Evolutionary conservation across 2,329 filamentous ascomycete species (phyloP).

Genomic region (Tolypocladium tundrense): DNA sequence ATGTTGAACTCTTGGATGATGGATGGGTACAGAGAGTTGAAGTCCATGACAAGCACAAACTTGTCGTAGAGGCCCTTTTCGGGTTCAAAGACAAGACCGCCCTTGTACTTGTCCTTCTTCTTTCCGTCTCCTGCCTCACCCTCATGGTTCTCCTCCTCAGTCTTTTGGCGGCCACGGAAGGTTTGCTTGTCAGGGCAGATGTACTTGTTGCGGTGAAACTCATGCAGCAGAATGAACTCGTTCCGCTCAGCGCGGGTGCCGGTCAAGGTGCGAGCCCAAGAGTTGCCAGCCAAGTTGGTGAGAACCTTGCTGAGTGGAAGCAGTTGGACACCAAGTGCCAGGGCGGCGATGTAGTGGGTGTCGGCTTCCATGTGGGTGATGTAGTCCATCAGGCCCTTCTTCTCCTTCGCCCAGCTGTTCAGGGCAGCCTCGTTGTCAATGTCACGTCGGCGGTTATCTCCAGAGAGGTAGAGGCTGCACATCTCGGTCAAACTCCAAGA

Average conservation of each 20-base stretch:
- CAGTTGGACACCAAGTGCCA: conserved; percentile 83
- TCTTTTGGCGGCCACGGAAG: conserved; percentile 63
- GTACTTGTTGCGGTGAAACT: conserved; percentile 94
- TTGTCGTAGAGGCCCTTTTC: conserved; percentile 97
- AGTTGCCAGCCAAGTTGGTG: conserved; percentile 94
- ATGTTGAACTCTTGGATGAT: conserved; percentile 99
- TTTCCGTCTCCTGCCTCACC: conserved; percentile 66
- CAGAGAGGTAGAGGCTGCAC: conserved; percentile 79
- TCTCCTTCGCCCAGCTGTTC: conserved; percentile 68
- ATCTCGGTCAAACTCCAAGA: conserved; percentile 98
- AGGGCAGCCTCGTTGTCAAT: conserved; percentile 81
- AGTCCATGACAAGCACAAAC: conserved; percentile 98
- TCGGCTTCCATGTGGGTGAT: conserved; percentile 90
- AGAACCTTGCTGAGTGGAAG: conserved; percentile 88
- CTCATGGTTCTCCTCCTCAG: conserved; percentile 58
- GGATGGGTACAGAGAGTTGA: conserved; percentile 96
- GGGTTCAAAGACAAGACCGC: conserved; percentile 94
- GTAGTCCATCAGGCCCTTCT: conserved; percentile 84
- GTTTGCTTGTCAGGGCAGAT: conserved; percentile 93
- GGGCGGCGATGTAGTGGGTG: conserved; percentile 88
- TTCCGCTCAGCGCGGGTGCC: conserved; percentile 96
- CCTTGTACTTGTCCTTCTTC: conserved; percentile 99
- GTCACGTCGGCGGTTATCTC: conserved; percentile 64
- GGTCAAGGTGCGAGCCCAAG: conserved; percentile 91
- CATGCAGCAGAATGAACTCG: conserved; percentile 96